Evolutionary conservation across 192 early-diverging fungal species (phyloP), one percentile per base, ranked within the genome.

Genomic region (Tieghemiomyces parasiticus): DNA sequence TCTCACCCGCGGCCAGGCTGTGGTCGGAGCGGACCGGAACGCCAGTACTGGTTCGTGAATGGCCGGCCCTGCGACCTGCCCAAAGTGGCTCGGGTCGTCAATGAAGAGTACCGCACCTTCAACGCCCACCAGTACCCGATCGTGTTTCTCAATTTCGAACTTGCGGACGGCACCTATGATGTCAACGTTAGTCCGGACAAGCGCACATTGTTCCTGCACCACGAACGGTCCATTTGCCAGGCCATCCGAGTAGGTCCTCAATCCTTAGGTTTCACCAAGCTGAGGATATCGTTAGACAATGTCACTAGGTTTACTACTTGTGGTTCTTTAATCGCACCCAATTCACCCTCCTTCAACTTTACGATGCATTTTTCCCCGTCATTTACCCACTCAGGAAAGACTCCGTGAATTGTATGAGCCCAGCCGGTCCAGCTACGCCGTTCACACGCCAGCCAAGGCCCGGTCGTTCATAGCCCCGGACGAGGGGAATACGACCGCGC

Each of bases 171-270:
- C 12, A 68, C 71, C 14, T 83, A 87, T 31, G 93, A 99, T 77
- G 88, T 94, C 30, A 98, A 98, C 60, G 78, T 98, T 26, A 90
- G 87, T 26, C 95, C 95, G 0, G 89, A 98, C 65, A 98, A 98
- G 61, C 79, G 93, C 31, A 95, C 86, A 0, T 75, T 98, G 22
- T 72, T 94, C 63, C 64, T 98, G 12, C 82, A 93, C 47, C 71
- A 88, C 42, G 95, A 98, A 56, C n/a, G n/a, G n/a, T n/a, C n/a
- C n/a, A n/a, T n/a, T n/a, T n/a, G n/a, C n/a, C n/a, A n/a, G n/a
- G n/a, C n/a, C n/a, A n/a, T n/a, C n/a, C n/a, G n/a, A n/a, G n/a
- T n/a, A n/a, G n/a, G n/a, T n/a, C n/a, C n/a, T n/a, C n/a, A n/a
- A n/a, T n/a, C n/a, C n/a, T n/a, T n/a, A n/a, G n/a, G n/a, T n/a